phyloP scores from a whole-genome alignment of 2,329 filamentous ascomycete genomes.

The Fusarium sp. region DNA sequence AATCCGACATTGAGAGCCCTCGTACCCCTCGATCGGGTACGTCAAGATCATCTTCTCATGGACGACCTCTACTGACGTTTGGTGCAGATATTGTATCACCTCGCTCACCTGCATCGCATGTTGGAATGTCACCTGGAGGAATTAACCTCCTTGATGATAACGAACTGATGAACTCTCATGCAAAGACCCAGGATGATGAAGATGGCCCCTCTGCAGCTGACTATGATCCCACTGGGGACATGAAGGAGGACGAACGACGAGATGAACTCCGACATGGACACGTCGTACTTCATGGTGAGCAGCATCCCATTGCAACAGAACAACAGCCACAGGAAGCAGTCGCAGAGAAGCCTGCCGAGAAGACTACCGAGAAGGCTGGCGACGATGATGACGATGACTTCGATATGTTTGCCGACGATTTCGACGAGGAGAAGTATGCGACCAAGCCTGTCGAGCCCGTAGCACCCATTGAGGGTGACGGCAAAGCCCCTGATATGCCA shows the following conservation, averaged over 20 bases:
- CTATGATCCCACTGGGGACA: constrained; percentile 89
- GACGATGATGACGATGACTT: constrained; percentile 68
- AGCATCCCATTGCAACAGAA: constrained; percentile 45
- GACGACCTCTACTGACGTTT: constrained; percentile 40
- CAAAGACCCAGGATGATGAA: constrained; percentile 58
- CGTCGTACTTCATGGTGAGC: constrained; percentile 61
- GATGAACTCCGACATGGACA: constrained; percentile 73
- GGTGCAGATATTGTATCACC: constrained; percentile 55
- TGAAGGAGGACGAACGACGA: constrained; percentile 82
- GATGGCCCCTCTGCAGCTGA: constrained; percentile 92
- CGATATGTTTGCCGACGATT: constrained; percentile 91
- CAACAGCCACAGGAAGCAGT: constrained; percentile 42
- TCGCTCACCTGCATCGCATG: constrained; percentile 57
- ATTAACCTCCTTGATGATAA: constrained; percentile 75
- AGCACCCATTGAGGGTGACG: constrained; percentile 55
- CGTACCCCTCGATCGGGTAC: constrained; percentile 62
- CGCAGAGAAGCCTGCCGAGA: constrained; percentile 45
- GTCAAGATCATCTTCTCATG: constrained; percentile 26
- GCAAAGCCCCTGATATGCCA: constrained; percentile 61
- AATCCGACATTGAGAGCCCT: constrained; percentile 54
- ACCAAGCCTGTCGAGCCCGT: constrained; percentile 56
- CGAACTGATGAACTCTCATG: constrained; percentile 72
- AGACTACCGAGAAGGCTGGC: constrained; percentile 8
- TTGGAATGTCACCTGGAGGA: constrained; percentile 66
- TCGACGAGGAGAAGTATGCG: constrained; percentile 74